Evolutionary conservation across 1,284 basidiomycete species (phyloP), one percentile per base, ranked within the genome.

Genomic region (Lentinula novae-zelandiae): DNA sequence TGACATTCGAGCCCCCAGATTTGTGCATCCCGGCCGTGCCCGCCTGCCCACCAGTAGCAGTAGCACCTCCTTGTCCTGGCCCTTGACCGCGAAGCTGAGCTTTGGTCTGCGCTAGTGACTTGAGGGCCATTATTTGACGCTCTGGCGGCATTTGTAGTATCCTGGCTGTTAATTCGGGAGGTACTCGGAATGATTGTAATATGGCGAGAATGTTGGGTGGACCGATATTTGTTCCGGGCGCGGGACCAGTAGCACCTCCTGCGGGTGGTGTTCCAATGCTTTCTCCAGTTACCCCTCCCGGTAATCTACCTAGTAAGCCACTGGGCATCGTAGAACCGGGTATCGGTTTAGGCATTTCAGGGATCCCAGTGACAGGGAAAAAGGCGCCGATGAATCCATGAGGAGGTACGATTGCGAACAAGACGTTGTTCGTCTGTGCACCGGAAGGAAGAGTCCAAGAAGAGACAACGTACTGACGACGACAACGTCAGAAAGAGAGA

Each of bases 291-390:
- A 15, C 36, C 9, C 46, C 49, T n/a, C 5, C n/a, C 3, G 9
- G n/a, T 36, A 38, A 5, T 20, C 38, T 31, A 66, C 56, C 17
- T 69, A 22, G 40, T 15, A 46, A 20, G 17, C 15, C 17, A 15
- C 44, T 8, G 20, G n/a, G 8, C 20, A 36, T 36, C 57, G 57
- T 34, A n/a, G 60, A 56, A 49, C 48, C 15, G n/a, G 61, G 52
- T 31, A 63, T 13, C 12, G 62, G 57, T 63, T 72, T 74, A 0
- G 75, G 75, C 59, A 77, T 64, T 59, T 86, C 84, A 1, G 87
- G 84, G 31, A 90, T 73, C 2, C 85, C 85, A 0, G 75, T 79
- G 0, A 77, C 51, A 0, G 82, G 80, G 68, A 89, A 90, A 58
- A 81, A 78, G 0, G 80, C 81, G 8, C 80, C 85, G 2, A 71